Conservation (phyloP, 2,329 filamentous ascomycete genomes). For the Orbilia ellipsospora region DNA sequence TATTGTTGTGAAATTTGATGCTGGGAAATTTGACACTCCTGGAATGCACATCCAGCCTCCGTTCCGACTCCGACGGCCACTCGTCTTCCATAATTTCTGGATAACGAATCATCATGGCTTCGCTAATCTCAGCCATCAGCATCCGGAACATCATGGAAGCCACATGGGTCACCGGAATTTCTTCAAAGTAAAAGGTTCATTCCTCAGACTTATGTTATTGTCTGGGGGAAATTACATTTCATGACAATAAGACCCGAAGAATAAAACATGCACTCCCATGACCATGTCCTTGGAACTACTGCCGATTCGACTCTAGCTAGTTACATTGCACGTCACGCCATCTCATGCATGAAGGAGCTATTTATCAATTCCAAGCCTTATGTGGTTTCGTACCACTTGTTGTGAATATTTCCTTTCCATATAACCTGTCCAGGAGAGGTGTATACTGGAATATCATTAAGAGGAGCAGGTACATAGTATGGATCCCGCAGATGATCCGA, state of each 20-base stretch:
- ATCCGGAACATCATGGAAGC: slow-evolving; percentile 36
- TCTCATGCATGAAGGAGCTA: slow-evolving; percentile 29
- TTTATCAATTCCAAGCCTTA: slow-evolving; percentile 1
- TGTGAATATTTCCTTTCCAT: not conserved
- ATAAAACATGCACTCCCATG: slow-evolving; percentile 24
- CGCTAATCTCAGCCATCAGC: slow-evolving; percentile 40
- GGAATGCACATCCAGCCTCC: too few relatives aligned
- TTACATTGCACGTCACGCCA: slow-evolving; percentile 37
- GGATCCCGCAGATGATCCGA: slow-evolving; percentile 23
- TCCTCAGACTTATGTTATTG: too few relatives aligned
- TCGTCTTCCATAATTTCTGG: slow-evolving; percentile 15
- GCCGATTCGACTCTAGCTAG: slow-evolving; percentile 36
- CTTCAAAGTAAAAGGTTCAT: not conserved
- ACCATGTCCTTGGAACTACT: slow-evolving; percentile 50
- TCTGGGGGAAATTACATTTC: slow-evolving; percentile 38
- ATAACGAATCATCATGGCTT: slow-evolving; percentile 34
- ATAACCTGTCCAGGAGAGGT: not conserved
- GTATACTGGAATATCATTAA: too few relatives aligned
- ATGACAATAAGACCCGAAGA: not conserved
- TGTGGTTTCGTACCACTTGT: too few relatives aligned
- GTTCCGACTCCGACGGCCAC: slow-evolving; percentile 13
- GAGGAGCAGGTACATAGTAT: slow-evolving; percentile 1
- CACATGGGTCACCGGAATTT: slow-evolving; percentile 24
- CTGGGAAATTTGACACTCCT: not conserved
- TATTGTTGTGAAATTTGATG: slow-evolving; percentile 20